Percentiles rank a stretch among this genome's conserved stretches.
Evolutionary conservation across 805 yeast genomes (phyloP).

Genomic region (Henningerozyma blattae): DNA sequence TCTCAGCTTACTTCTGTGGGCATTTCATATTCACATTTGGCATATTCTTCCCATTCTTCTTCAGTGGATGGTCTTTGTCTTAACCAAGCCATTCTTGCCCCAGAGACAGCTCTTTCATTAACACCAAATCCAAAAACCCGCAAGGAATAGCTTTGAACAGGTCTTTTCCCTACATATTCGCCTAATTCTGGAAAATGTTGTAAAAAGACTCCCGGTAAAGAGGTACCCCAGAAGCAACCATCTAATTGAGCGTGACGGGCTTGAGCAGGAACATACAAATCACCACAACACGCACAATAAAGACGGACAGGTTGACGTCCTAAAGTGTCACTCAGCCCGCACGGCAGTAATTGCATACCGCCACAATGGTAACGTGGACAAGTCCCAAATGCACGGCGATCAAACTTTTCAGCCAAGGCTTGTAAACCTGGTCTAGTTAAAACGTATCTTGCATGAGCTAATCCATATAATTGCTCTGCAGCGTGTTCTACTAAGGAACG

Average conservation of each 20-base stretch:
- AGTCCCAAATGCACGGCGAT: slow-evolving; percentile 75
- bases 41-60: slow-evolving; percentile 50
- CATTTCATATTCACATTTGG: slow-evolving; percentile 49
- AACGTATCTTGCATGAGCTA: slow-evolving; percentile 87
- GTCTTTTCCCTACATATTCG: slow-evolving; percentile 52
- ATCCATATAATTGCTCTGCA: slow-evolving; percentile 86
- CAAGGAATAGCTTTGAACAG: slow-evolving; percentile 45
- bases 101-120: slow-evolving; percentile 60
- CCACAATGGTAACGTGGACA: slow-evolving; percentile 88
- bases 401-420: slow-evolving; percentile 89
- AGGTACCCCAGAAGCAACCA: slow-evolving; percentile 95
- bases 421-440: slow-evolving; percentile 82
- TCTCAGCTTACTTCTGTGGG: slow-evolving; percentile 31
- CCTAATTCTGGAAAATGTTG: slow-evolving; percentile 88
- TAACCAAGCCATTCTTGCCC: slow-evolving; percentile 95
- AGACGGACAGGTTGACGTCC: slow-evolving; percentile 87
- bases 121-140: slow-evolving; percentile 82
- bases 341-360: slow-evolving; percentile 80
- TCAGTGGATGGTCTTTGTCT: slow-evolving; percentile 60
- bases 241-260: slow-evolving; percentile 82
- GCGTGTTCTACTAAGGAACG: slow-evolving; percentile 67
- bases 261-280: slow-evolving; percentile 76
- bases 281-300: slow-evolving; percentile 91
- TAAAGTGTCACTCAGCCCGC: slow-evolving; percentile 82
- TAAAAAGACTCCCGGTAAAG: slow-evolving; percentile 86